These are phyloP conservation scores for Candida vartiovaarae DNA, from an alignment of 805 yeast genomes.

Conservation along the genomic window DNA sequence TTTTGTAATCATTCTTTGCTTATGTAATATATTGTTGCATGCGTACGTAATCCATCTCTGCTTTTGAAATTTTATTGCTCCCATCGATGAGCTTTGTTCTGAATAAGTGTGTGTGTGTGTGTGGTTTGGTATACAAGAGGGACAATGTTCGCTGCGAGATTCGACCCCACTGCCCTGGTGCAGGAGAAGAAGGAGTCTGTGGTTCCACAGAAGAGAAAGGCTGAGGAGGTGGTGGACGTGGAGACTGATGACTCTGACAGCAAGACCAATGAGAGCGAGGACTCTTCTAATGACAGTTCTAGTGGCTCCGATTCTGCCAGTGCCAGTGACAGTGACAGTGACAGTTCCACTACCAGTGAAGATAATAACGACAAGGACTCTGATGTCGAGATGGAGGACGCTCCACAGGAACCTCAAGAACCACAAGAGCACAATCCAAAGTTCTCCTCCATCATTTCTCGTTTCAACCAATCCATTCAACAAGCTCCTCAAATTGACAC, in stretches of 20 bases:
- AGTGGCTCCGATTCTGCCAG: background rate
- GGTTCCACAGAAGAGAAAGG: slow-evolving; percentile 9
- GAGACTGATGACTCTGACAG: background rate
- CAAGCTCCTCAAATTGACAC: slow-evolving; percentile 11
- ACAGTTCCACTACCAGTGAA: slow-evolving; percentile 17
- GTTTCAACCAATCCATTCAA: slow-evolving; percentile 41
- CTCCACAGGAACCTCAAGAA: background rate
- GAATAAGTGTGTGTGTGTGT: background rate
- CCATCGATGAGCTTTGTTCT: background rate
- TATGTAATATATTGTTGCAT: too few relatives aligned
- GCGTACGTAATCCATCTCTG: too few relatives aligned
- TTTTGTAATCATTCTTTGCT: background rate
- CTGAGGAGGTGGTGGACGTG: slow-evolving; percentile 8
- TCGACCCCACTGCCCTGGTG: slow-evolving; percentile 39
- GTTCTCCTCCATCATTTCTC: slow-evolving; percentile 43
- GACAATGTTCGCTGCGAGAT: slow-evolving; percentile 56
- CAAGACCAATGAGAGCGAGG: slow-evolving; percentile 2
- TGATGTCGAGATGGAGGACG: slow-evolving; percentile 11
- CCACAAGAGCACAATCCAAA: slow-evolving; percentile 28
- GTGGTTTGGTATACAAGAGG: background rate
- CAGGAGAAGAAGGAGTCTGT: background rate
- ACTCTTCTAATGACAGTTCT: background rate
- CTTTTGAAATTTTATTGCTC: too few relatives aligned
- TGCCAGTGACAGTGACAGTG: slow-evolving; percentile 17
- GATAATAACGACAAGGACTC: slow-evolving; percentile 4